Evolutionary conservation across 2,329 filamentous ascomycete genomes (phyloP).

Genomic region (Elsinoe australis): DNA sequence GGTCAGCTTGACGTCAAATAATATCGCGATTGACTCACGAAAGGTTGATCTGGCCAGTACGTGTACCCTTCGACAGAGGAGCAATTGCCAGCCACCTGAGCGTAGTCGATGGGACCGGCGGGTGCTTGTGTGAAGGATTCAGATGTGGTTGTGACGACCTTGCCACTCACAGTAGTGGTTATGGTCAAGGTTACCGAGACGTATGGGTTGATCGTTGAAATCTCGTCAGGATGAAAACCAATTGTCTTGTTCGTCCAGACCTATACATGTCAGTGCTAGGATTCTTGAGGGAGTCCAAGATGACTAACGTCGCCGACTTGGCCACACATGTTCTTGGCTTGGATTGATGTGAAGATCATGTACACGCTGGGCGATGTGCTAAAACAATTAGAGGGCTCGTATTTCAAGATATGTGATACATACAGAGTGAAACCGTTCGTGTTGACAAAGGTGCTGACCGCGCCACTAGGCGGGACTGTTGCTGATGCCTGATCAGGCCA

Average conservation of each 20-base stretch:
- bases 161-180: not conserved
- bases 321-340: constrained; percentile 17
- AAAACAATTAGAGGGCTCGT: not conserved
- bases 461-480: constrained; percentile 6
- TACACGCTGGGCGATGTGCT: constrained; percentile 19
- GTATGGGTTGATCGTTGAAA: constrained; percentile 18
- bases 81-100: constrained; percentile 17
- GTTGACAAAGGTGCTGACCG: constrained; percentile 17
- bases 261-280: not conserved
- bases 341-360: constrained; percentile 17
- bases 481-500: constrained; percentile 19
- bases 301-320: constrained; percentile 13
- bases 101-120: constrained; percentile 5
- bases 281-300: not conserved
- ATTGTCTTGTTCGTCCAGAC: constrained; percentile 18
- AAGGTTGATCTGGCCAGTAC: constrained; percentile 19
- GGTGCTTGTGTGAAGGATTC: constrained; percentile 17
- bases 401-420: not conserved
- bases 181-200: constrained; percentile 13
- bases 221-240: constrained; percentile 17
- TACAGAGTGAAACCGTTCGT: constrained; percentile 18
- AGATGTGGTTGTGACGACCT: not conserved
- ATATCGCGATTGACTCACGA: not conserved
- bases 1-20: not conserved
- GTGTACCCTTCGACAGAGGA: constrained; percentile 10